Conservation (phyloP, 2,329 filamentous ascomycete species). For the Beauveria brongniartii region DNA sequence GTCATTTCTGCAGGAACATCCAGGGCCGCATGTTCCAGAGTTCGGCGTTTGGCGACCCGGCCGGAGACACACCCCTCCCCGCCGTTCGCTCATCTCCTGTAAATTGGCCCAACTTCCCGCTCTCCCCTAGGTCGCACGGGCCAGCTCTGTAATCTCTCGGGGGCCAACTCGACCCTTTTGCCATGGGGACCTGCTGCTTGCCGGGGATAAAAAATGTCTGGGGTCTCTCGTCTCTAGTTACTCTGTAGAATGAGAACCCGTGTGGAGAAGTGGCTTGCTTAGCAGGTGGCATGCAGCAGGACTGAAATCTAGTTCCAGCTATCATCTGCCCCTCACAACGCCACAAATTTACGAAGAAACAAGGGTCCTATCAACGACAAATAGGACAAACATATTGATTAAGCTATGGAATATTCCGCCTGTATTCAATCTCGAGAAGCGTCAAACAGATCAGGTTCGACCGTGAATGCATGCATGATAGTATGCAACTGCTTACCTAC, state of each 20-base stretch:
- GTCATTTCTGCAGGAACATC: neutral
- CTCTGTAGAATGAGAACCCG: neutral
- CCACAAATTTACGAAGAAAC: neutral
- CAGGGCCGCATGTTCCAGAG: neutral
- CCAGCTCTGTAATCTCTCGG: slow-evolving; percentile 2
- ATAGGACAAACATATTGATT: too few relatives aligned
- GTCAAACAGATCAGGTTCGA: neutral
- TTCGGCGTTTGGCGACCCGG: neutral
- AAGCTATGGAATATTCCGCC: neutral
- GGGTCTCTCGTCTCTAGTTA: too few relatives aligned
- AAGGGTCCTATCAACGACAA: neutral
- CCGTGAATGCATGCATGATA: neutral
- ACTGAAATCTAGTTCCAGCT: neutral
- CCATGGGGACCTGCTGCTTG: neutral
- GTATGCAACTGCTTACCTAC: neutral
- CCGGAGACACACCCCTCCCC: neutral
- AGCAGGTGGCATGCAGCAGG: neutral
- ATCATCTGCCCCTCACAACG: neutral
- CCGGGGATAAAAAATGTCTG: too few relatives aligned
- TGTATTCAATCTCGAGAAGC: too few relatives aligned
- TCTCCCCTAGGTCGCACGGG: slow-evolving; percentile 2
- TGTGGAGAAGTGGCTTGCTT: neutral
- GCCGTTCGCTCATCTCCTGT: slow-evolving; percentile 7
- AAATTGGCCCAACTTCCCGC: slow-evolving; percentile 6
- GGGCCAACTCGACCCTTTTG: neutral